Conservation (phyloP, 345 rosid genomes). For the Mercurialis annua region DNA sequence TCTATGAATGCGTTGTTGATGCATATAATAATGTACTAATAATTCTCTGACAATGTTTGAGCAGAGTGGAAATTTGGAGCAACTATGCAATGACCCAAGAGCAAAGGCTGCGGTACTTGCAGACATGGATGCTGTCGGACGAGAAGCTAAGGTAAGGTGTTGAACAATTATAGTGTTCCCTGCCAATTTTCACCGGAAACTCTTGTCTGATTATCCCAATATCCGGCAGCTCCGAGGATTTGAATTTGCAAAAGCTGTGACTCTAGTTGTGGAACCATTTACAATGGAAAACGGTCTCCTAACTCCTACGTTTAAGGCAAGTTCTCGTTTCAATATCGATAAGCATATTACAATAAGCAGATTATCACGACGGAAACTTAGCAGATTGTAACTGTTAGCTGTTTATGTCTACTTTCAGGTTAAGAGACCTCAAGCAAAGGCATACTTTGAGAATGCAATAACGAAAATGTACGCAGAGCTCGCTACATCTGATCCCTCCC, state of each 20-base stretch:
- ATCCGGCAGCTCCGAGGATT: slow-evolving; percentile 74
- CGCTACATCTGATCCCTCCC: slow-evolving; percentile 48
- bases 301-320: slow-evolving; percentile 94
- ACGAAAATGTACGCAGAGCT: slow-evolving; percentile 52
- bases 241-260: slow-evolving; percentile 87
- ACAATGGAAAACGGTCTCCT: slow-evolving; percentile 78
- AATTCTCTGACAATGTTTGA: neutral
- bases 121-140: slow-evolving; percentile 81
- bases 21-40: neutral
- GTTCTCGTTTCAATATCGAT: slow-evolving; percentile 4
- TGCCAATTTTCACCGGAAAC: neutral
- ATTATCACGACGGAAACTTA: neutral
- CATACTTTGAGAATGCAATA: slow-evolving; percentile 59
- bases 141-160: slow-evolving; percentile 72
- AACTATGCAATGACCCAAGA: slow-evolving; percentile 70
- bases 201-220: neutral
- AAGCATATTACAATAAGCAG: neutral
- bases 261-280: slow-evolving; percentile 79
- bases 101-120: slow-evolving; percentile 69
- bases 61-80: slow-evolving; percentile 57
- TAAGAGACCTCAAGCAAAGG: slow-evolving; percentile 87
- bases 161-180: neutral
- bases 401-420: slow-evolving; percentile 32
- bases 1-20: too few species aligned
- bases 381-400: neutral